A percentile compares a stretch with the other conserved stretches of the same genome.
phyloP scores from a whole-genome alignment of 202 grass and related monocot species.

The Carex sylvatica region DNA sequence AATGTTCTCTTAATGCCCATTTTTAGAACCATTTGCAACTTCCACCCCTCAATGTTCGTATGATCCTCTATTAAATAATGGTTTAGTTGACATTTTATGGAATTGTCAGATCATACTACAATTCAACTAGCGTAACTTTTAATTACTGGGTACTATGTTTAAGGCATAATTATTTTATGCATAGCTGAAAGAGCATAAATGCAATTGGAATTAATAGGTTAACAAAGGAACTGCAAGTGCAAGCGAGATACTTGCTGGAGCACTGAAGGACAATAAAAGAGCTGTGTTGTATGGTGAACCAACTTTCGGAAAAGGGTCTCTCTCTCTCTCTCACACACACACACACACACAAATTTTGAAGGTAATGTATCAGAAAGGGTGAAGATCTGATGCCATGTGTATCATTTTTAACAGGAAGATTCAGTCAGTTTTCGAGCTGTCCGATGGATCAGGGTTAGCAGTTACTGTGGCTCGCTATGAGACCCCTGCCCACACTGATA shows the following conservation, averaged over 20 bases:
- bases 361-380: neutral
- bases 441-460: slow-evolving; percentile 85
- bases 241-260: slow-evolving; percentile 93
- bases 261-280: slow-evolving; percentile 92
- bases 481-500: slow-evolving; percentile 79
- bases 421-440: slow-evolving; percentile 85
- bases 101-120: neutral
- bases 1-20: slow-evolving; percentile 22
- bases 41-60: neutral
- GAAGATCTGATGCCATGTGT: neutral
- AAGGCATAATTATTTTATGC: neutral
- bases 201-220: slow-evolving; percentile 48
- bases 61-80: neutral
- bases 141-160: neutral
- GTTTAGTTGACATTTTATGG: neutral
- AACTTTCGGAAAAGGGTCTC: slow-evolving; percentile 92
- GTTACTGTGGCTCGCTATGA: slow-evolving; percentile 89
- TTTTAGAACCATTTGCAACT: neutral
- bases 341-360: too few species aligned
- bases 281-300: slow-evolving; percentile 88
- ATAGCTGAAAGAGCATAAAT: neutral
- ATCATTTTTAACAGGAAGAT: slow-evolving; percentile 61
- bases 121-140: neutral
- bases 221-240: slow-evolving; percentile 99
- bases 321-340: neutral